Conservation (phyloP, 805 yeast genomes). For the Peterozyma xylosa region DNA sequence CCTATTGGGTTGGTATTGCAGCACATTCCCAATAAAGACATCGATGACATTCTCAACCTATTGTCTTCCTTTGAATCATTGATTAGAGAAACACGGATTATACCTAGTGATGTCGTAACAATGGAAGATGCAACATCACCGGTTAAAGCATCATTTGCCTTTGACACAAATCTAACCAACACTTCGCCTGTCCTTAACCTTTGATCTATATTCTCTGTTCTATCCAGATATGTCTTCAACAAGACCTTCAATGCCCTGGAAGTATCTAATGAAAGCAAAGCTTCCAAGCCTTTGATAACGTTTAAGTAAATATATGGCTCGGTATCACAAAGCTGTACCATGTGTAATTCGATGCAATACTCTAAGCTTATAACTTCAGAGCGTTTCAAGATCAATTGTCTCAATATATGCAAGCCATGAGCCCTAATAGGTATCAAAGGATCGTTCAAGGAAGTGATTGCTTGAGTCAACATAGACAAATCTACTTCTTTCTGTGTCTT, state of each 20-base stretch:
- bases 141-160: conserved; percentile 37
- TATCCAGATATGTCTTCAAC: conserved; percentile 25
- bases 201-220: conserved; percentile 43
- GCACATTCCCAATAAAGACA: conserved; percentile 75
- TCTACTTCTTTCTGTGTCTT: conserved; percentile 23
- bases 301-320: conserved; percentile 88
- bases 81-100: conserved; percentile 11
- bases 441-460: conserved; percentile 64
- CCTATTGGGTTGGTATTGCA: conserved; percentile 55
- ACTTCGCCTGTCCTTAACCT: conserved; percentile 82
- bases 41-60: conserved; percentile 73
- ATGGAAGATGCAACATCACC: conserved; percentile 36
- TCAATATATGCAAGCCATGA: conserved; percentile 65
- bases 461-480: conserved; percentile 39
- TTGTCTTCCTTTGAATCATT: conserved; percentile 34
- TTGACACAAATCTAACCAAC: conserved; percentile 47
- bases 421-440: conserved; percentile 81
- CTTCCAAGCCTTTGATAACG: conserved; percentile 70
- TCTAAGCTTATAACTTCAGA: conserved; percentile 45
- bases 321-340: conserved; percentile 58
- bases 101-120: conserved; percentile 31
- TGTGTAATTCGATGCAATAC: conserved; percentile 53
- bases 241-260: conserved; percentile 28
- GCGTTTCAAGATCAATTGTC: conserved; percentile 41
- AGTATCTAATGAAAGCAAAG: conserved; percentile 41